phyloP scores from a whole-genome alignment of 2,329 filamentous ascomycete species.

The Clonostachys solani region DNA sequence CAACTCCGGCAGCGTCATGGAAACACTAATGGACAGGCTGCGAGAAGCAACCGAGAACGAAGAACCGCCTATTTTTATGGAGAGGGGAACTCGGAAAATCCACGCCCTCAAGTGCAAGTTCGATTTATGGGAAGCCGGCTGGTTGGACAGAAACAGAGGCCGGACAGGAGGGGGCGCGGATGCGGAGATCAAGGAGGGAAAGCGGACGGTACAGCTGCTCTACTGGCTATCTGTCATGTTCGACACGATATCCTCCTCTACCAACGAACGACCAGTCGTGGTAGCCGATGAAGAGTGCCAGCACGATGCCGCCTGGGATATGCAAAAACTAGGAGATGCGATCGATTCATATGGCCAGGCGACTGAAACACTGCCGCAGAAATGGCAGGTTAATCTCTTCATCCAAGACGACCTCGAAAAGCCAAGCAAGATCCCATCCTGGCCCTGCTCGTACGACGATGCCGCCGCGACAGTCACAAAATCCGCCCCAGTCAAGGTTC shows the following conservation, averaged over 20 bases:
- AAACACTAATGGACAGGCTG: conserved; percentile 4
- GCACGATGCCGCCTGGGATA: conserved; percentile 13
- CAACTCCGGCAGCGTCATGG: not conserved
- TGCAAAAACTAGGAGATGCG: not conserved
- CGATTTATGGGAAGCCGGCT: conserved; percentile 9
- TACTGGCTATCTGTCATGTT: conserved; percentile 60
- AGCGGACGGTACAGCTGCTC: conserved; percentile 43
- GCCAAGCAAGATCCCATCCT: conserved; percentile 20
- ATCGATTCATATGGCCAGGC: not conserved
- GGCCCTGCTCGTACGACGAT: conserved; percentile 49
- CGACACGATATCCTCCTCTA: conserved; percentile 50
- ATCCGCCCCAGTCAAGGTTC: conserved; percentile 52
- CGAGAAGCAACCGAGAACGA: conserved; percentile 13
- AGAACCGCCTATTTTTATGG: conserved; percentile 20
- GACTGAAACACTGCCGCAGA: conserved; percentile 1
- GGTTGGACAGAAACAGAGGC: not conserved
- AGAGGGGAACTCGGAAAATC: conserved; percentile 29
- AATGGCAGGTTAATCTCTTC: conserved; percentile 13
- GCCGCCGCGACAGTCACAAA: conserved; percentile 42
- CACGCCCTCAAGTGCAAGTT: conserved; percentile 26
- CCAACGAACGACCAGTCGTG: conserved; percentile 32
- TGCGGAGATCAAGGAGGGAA: conserved; percentile 9
- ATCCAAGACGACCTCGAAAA: conserved; percentile 17
- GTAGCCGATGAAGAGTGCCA: conserved; percentile 32
- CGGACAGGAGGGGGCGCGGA: not conserved